Evolutionary conservation across 257 asterid genomes (phyloP).

Genomic region (Gentiana macrophylla): DNA sequence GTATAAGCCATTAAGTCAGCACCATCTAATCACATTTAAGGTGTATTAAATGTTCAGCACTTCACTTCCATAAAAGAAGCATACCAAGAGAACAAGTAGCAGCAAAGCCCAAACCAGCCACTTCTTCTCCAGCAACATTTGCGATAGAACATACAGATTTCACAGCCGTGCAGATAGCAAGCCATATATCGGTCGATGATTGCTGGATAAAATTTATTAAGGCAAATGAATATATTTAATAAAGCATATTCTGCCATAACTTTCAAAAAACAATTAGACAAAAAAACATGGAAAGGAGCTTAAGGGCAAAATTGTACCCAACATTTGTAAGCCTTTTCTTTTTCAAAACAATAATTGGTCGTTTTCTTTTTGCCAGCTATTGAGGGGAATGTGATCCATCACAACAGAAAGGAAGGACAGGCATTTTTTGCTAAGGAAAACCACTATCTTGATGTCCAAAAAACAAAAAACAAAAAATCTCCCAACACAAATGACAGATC

Average conservation of each 20-base stretch:
- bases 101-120: slow-evolving; percentile 87
- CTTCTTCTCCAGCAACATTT: slow-evolving; percentile 62
- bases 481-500: slow-evolving; percentile 4
- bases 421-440: too few relatives aligned
- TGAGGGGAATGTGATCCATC: too few relatives aligned
- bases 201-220: slow-evolving; percentile 39
- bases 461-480: not conserved
- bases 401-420: not conserved
- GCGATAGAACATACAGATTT: slow-evolving; percentile 70
- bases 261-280: not conserved
- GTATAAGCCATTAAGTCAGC: slow-evolving; percentile 10
- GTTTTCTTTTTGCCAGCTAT: too few relatives aligned
- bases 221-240: not conserved
- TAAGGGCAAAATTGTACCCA: not conserved
- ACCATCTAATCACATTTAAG: not conserved
- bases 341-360: too few relatives aligned
- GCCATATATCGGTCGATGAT: slow-evolving; percentile 99
- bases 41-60: not conserved
- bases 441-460: not conserved
- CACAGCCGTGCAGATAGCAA: slow-evolving; percentile 93
- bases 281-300: not conserved
- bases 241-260: too few relatives aligned
- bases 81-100: slow-evolving; percentile 97
- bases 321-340: too few relatives aligned
- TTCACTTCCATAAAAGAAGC: slow-evolving; percentile 12